These are phyloP conservation scores for Penicillium paxilli DNA, from an alignment of 495 filamentous ascomycete species.

Conservation along the genomic window DNA sequence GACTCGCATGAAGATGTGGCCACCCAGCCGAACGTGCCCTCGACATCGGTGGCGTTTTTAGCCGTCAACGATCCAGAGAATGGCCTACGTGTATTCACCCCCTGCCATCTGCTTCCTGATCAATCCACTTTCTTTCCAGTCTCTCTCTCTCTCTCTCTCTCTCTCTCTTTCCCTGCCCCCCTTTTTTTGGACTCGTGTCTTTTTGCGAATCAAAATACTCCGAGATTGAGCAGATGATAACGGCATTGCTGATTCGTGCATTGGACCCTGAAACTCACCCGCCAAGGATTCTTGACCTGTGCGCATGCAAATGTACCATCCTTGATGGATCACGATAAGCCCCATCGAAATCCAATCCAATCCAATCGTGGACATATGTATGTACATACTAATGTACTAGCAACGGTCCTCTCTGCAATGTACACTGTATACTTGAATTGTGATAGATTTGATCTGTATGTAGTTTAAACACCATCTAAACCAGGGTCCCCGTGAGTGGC, in stretches of 20 bases:
- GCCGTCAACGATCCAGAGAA: background rate
- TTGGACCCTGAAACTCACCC: slow-evolving; percentile 11
- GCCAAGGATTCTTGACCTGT: slow-evolving; percentile 1
- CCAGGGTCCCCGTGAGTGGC: slow-evolving; percentile 12
- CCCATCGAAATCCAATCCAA: slow-evolving; percentile 13
- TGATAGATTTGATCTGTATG: slow-evolving; percentile 30
- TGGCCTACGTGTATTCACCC: background rate
- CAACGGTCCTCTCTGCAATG: background rate
- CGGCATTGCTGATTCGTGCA: slow-evolving; percentile 25
- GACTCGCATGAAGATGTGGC: background rate
- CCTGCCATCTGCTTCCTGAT: background rate
- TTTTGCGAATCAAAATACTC: slow-evolving; percentile 11
- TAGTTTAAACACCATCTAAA: slow-evolving; percentile 6
- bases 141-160: too few relatives aligned
- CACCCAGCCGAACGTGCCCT: slow-evolving; percentile 16
- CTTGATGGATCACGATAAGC: slow-evolving; percentile 20
- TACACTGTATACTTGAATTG: background rate
- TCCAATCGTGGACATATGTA: too few relatives aligned
- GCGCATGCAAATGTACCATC: slow-evolving; percentile 17
- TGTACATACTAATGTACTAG: too few relatives aligned
- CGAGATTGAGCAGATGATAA: slow-evolving; percentile 22
- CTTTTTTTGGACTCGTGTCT: too few relatives aligned
- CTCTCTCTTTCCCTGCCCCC: too few relatives aligned
- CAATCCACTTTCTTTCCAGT: slow-evolving; percentile 5
- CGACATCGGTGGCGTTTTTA: slow-evolving; percentile 34